These are phyloP conservation scores for Entomortierella parvispora DNA, from an alignment of 192 early-diverging fungal genomes.

Conservation along the genomic window DNA sequence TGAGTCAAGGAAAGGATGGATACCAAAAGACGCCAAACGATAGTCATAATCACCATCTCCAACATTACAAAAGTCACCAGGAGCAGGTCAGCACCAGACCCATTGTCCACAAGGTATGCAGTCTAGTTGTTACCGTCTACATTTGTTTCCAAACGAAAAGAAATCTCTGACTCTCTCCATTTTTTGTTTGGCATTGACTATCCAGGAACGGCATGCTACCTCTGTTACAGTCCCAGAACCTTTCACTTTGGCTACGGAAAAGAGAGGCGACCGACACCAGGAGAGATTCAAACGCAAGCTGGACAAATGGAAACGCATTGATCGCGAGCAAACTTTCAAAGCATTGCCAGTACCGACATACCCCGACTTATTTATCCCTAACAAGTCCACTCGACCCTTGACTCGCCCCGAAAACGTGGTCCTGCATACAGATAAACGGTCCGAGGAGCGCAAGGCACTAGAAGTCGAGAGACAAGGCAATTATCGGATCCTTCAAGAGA, in stretches of 20 bases:
- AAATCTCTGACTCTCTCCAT: too few relatives aligned
- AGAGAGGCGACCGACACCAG: conserved; percentile 46
- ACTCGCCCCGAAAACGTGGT: conserved; percentile 58
- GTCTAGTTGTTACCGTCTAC: too few relatives aligned
- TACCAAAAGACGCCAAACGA: too few relatives aligned
- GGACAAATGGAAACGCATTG: conserved; percentile 24
- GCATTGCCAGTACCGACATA: conserved; percentile 56
- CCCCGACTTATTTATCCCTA: conserved; percentile 58
- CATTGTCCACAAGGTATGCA: too few relatives aligned
- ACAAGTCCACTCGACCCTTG: conserved; percentile 58
- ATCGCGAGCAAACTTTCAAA: conserved; percentile 34
- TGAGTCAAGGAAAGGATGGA: not conserved
- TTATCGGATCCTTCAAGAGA: not conserved
- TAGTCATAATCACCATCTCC: too few relatives aligned
- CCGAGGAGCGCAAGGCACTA: conserved; percentile 61
- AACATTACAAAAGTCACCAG: too few relatives aligned
- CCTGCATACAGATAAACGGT: conserved; percentile 57
- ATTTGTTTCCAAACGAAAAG: too few relatives aligned
- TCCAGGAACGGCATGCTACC: too few relatives aligned
- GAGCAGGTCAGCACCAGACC: too few relatives aligned
- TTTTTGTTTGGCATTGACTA: too few relatives aligned
- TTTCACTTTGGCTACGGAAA: conserved; percentile 60
- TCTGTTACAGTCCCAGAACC: conserved; percentile 60
- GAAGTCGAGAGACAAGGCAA: conserved; percentile 48
- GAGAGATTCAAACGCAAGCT: conserved; percentile 43